Base-by-base conservation (phyloP, 192 early-diverging fungal species). In the Backusella macrospora region DNA sequence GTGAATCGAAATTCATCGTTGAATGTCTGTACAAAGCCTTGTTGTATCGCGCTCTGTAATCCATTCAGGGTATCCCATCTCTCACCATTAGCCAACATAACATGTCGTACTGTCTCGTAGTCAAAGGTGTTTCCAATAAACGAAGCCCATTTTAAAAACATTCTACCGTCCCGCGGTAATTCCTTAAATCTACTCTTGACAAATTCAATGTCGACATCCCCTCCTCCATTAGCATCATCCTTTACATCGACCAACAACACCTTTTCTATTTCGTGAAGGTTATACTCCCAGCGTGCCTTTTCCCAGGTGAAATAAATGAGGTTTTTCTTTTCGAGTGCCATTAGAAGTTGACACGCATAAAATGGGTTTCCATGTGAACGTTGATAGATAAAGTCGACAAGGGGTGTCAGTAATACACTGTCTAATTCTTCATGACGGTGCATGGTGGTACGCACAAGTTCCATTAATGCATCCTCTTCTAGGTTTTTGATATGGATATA, bases 61-160 rank as follows among this genome's bases (percentile, higher is more conserved):
- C 77, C 77, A 65, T 73, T 73, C 44, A 73, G 44, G 34, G 72
- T 67, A 52, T 73, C 71, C 70, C 16, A 23, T 44, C 52, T 43
- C 7, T 46, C 45, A 10, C 45, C 46, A 34, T 68, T 52, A 15
- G 67, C 59, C 34, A 42, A 73, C 71, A 80, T 76, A 48, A 80
- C 69, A 43, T 76, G 46, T 0, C 64, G 43, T 4, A 80, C 71
- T 1, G 65, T 65, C 62, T 80, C 74, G 47, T 55, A 80, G 7
- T 71, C 68, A 45, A 80, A 80, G 37, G 43, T 73, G 71, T 76
- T 73, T 29, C 78, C 78, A 40, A 80, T 76, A 52, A 80, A 76
- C 1, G 78, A 72, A 10, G 78, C 78, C 78, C 78, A 80, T 70
- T 76, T 70, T 52, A 80, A 47, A 68, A 80, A 76, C 6, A 42